Percentiles rank a stretch among this genome's conserved stretches.
Conservation (phyloP, 2,329 filamentous ascomycete species). For the Nemania diffusa region DNA sequence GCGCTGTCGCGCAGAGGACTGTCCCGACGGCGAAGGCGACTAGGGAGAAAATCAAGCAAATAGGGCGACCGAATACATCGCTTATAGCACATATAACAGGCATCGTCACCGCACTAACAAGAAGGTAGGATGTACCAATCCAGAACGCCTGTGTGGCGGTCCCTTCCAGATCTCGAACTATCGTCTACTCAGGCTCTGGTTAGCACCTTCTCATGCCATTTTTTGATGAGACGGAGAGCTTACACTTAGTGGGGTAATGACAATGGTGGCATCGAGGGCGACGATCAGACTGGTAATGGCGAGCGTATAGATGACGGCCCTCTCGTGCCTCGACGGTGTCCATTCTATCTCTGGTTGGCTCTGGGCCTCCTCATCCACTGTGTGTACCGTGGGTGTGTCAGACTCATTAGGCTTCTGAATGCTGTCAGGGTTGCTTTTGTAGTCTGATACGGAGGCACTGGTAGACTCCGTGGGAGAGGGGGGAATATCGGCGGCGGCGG, state of each 20-base stretch:
- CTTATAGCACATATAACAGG: constrained; percentile 48
- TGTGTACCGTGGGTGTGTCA: neutral
- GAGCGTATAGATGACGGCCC: constrained; percentile 44
- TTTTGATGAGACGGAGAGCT: neutral
- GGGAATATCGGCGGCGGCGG: neutral
- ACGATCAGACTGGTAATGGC: constrained; percentile 41
- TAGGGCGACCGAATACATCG: constrained; percentile 52
- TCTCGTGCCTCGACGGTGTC: constrained; percentile 41
- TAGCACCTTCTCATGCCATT: constrained; percentile 5
- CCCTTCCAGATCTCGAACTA: too few species aligned
- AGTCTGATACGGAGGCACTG: constrained; percentile 33
- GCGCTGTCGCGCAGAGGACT: constrained; percentile 52
- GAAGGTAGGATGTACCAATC: constrained; percentile 48
- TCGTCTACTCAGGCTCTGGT: constrained; percentile 34
- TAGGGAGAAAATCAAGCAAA: constrained; percentile 50
- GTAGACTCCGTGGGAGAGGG: constrained; percentile 16
- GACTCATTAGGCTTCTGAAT: constrained; percentile 2
- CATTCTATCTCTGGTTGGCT: constrained; percentile 30
- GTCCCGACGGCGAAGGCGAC: constrained; percentile 57
- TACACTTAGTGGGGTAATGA: constrained; percentile 41
- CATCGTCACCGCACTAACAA: constrained; percentile 47
- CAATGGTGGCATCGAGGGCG: constrained; percentile 42
- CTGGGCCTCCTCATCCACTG: constrained; percentile 30
- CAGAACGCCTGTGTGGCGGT: constrained; percentile 48
- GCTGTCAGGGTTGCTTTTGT: constrained; percentile 1